Evolutionary conservation across 345 rosid species (phyloP).

Genomic region (Arabis hirsuta): DNA sequence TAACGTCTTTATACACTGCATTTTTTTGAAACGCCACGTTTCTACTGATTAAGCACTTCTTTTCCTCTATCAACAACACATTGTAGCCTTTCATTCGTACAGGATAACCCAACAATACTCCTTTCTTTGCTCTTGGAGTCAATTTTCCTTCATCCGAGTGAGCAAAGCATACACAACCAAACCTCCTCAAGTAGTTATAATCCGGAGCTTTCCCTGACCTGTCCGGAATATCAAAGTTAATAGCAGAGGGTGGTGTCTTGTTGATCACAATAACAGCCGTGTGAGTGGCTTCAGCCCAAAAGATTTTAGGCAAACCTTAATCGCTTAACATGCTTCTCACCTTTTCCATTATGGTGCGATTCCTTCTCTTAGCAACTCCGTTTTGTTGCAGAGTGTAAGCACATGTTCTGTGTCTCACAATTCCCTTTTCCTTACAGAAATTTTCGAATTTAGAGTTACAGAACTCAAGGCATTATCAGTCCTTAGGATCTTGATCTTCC

Average conservation of each 20-base stretch:
- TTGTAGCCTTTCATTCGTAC: not conserved
- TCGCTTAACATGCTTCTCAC: not conserved
- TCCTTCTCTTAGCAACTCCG: not conserved
- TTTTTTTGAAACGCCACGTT: not conserved
- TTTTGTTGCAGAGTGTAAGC: not conserved
- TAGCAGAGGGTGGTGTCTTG: not conserved
- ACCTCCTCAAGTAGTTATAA: not conserved
- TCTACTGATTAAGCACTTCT: not conserved
- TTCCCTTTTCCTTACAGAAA: not conserved
- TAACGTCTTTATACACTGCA: not conserved
- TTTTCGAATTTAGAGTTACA: not conserved
- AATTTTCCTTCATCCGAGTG: not conserved
- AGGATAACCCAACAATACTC: not conserved
- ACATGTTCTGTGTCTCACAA: not conserved
- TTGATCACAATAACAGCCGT: not conserved
- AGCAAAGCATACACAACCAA: not conserved
- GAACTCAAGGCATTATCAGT: not conserved
- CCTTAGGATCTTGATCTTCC: not conserved
- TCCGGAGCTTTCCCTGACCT: not conserved
- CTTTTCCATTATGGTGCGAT: slow-evolving; percentile 2
- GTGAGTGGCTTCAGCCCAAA: not conserved
- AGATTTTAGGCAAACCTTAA: not conserved
- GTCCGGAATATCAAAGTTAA: not conserved
- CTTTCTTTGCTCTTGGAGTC: not conserved
- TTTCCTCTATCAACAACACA: not conserved